A percentile compares a stretch with the other conserved stretches of the same genome.
Evolutionary conservation across 108 stramenopile species (phyloP).

Genomic region (Schizochytrium sp.): DNA sequence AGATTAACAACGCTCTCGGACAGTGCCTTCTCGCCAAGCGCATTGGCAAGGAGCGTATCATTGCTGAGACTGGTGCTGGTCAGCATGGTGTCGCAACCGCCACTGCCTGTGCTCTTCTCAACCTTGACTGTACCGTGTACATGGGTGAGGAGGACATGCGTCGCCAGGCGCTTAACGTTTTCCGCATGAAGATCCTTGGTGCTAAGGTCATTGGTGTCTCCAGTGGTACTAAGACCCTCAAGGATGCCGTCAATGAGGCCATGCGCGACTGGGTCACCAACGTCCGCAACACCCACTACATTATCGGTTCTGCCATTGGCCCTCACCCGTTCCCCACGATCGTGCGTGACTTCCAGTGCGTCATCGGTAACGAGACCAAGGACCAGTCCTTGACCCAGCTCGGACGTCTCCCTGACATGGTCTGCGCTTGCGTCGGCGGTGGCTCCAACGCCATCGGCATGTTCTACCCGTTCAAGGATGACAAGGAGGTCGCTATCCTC

Average conservation of each 20-base stretch:
- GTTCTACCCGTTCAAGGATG: conserved; percentile 89
- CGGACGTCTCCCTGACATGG: conserved; percentile 89
- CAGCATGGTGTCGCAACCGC: conserved; percentile 98
- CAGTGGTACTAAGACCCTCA: conserved; percentile 87
- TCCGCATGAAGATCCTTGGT: conserved; percentile 96
- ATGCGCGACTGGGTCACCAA: conserved; percentile 99
- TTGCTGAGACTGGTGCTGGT: conserved; percentile 96
- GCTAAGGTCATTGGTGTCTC: conserved; percentile 93
- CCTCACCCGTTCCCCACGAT: conserved; percentile 97
- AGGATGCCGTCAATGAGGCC: conserved; percentile 98
- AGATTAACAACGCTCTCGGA: conserved; percentile 98
- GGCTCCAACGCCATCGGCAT: conserved; percentile 97
- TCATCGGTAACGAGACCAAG: conserved; percentile 87
- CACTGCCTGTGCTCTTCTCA: conserved; percentile 93
- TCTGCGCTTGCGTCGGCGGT: conserved; percentile 95
- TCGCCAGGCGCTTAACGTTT: conserved; percentile 92
- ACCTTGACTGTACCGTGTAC: conserved; percentile 93
- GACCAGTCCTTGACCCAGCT: conserved; percentile 88
- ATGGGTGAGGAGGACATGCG: conserved; percentile 97
- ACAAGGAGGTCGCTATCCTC: conserved; percentile 85
- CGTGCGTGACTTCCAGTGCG: conserved; percentile 93
- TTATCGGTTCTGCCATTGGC: conserved; percentile 95
- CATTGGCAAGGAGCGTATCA: conserved; percentile 94
- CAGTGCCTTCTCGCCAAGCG: conserved; percentile 94
- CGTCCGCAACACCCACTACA: conserved; percentile 92